These are phyloP conservation scores for Eleusine indica DNA, from an alignment of 176 grass and related monocot genomes.

Conservation along the genomic window DNA sequence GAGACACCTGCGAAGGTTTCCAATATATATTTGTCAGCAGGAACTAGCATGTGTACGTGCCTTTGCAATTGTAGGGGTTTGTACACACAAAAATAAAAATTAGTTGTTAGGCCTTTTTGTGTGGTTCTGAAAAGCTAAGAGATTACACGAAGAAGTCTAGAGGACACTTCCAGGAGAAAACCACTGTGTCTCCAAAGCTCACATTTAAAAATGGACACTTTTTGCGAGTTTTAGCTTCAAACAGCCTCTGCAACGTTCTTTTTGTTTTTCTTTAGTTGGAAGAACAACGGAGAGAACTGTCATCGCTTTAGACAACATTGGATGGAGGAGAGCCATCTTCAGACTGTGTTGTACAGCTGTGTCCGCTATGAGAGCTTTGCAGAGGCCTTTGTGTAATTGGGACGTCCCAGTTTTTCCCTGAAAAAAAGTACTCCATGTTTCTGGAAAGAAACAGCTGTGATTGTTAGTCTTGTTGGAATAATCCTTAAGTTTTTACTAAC, in stretches of 20 bases:
- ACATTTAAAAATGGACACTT: slow-evolving; percentile 16
- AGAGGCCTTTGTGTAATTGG: slow-evolving; percentile 19
- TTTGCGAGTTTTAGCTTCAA: slow-evolving; percentile 11
- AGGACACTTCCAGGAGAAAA: background rate
- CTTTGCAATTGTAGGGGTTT: background rate
- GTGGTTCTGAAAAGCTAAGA: slow-evolving; percentile 26
- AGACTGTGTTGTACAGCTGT: slow-evolving; percentile 43
- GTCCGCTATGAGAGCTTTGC: background rate
- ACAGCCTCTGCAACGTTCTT: slow-evolving; percentile 25
- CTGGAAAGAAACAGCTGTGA: slow-evolving; percentile 17
- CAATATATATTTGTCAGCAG: slow-evolving; percentile 1
- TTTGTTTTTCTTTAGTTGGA: slow-evolving; percentile 11
- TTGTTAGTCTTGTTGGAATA: slow-evolving; percentile 14
- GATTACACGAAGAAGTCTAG: background rate
- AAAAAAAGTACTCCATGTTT: slow-evolving; percentile 34
- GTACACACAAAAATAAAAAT: background rate
- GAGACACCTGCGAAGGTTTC: slow-evolving; percentile 16
- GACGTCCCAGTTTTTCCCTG: slow-evolving; percentile 19
- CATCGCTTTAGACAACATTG: slow-evolving; percentile 38
- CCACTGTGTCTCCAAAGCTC: slow-evolving; percentile 10
- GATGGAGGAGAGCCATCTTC: slow-evolving; percentile 45
- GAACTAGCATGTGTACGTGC: slow-evolving; percentile 15
- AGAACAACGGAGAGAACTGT: slow-evolving; percentile 41
- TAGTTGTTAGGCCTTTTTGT: slow-evolving; percentile 7
- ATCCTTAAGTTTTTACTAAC: slow-evolving; percentile 16